A percentile compares a stretch with the other conserved stretches of the same genome.
Evolutionary conservation across 2,329 filamentous ascomycete species (phyloP).

Genomic region (Diaporthe ampelina): DNA sequence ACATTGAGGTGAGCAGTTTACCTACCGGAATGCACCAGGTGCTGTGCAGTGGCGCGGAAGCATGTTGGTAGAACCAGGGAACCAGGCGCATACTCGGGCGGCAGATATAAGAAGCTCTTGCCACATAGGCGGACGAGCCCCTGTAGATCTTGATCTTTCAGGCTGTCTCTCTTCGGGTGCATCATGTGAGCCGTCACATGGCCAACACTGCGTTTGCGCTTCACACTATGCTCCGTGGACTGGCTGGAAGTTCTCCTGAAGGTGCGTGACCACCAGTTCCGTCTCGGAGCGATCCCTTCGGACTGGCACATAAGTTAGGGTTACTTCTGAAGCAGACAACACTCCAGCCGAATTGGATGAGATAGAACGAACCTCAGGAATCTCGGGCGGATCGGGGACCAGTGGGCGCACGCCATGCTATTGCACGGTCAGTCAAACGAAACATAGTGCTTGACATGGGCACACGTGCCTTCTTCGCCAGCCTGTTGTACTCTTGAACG

Average conservation of each 20-base stretch:
- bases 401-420: constrained; percentile 68
- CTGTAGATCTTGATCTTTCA: constrained; percentile 66
- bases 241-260: constrained; percentile 47
- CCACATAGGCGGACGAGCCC: constrained; percentile 75
- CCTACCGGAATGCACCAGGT: constrained; percentile 72
- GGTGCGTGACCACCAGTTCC: constrained; percentile 48
- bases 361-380: constrained; percentile 50
- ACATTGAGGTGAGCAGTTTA: not conserved
- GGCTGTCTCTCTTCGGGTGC: constrained; percentile 57
- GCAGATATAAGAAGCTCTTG: constrained; percentile 72
- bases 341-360: too few species aligned
- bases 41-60: constrained; percentile 75
- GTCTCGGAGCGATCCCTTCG: constrained; percentile 29
- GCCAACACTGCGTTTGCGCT: constrained; percentile 67
- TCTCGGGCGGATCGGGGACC: constrained; percentile 53
- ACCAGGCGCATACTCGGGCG: constrained; percentile 69
- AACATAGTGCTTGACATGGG: not conserved
- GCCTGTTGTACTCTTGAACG: constrained; percentile 70
- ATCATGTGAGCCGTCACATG: constrained; percentile 65
- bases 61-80: constrained; percentile 74
- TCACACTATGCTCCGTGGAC: constrained; percentile 49
- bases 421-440: constrained; percentile 25
- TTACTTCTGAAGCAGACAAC: not conserved
- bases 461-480: constrained; percentile 67
- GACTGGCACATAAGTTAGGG: constrained; percentile 27